Percentiles rank a stretch among this genome's conserved stretches.
These are phyloP conservation scores for Phytophthora aleatoria DNA, from an alignment of 352 stramenopile genomes.

Conservation along the genomic window DNA sequence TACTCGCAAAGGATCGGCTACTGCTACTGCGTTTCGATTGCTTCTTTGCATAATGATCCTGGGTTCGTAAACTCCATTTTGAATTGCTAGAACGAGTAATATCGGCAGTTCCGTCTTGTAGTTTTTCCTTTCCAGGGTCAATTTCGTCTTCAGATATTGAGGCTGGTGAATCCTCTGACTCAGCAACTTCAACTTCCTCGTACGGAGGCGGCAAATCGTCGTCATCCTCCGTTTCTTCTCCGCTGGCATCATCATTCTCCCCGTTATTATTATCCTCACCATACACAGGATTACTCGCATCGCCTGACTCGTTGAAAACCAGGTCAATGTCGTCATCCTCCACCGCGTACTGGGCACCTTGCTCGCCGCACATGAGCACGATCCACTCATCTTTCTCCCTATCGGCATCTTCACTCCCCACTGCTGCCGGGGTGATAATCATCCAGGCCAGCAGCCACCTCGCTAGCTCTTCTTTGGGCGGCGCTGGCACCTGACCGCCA, in stretches of 20 bases:
- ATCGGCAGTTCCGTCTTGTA: not conserved
- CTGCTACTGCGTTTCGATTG: slow-evolving; percentile 15
- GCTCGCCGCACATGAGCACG: slow-evolving; percentile 33
- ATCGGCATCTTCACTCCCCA: not conserved
- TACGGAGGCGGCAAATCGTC: slow-evolving; percentile 34
- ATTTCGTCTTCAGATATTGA: not conserved
- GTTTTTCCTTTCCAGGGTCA: not conserved
- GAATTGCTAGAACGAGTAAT: not conserved
- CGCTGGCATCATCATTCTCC: slow-evolving; percentile 7
- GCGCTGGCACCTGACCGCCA: slow-evolving; percentile 28
- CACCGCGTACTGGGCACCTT: slow-evolving; percentile 17
- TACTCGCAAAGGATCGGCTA: slow-evolving; percentile 6
- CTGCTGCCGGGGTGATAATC: slow-evolving; percentile 16
- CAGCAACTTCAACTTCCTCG: slow-evolving; percentile 12
- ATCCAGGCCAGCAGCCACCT: slow-evolving; percentile 66
- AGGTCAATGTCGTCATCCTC: slow-evolving; percentile 2
- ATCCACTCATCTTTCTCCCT: slow-evolving; percentile 25
- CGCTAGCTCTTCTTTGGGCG: slow-evolving; percentile 52
- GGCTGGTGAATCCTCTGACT: not conserved
- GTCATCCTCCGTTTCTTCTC: slow-evolving; percentile 15
- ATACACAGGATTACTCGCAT: slow-evolving; percentile 8
- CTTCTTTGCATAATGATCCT: not conserved
- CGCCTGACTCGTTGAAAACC: slow-evolving; percentile 7
- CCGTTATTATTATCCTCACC: slow-evolving; percentile 4
- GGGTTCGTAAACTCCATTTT: not conserved